A percentile compares a stretch with the other conserved stretches of the same genome.
These are phyloP conservation scores for Dictyostelium discoideum DNA, from an alignment of 78 protist genomes.

Conservation along the genomic window DNA sequence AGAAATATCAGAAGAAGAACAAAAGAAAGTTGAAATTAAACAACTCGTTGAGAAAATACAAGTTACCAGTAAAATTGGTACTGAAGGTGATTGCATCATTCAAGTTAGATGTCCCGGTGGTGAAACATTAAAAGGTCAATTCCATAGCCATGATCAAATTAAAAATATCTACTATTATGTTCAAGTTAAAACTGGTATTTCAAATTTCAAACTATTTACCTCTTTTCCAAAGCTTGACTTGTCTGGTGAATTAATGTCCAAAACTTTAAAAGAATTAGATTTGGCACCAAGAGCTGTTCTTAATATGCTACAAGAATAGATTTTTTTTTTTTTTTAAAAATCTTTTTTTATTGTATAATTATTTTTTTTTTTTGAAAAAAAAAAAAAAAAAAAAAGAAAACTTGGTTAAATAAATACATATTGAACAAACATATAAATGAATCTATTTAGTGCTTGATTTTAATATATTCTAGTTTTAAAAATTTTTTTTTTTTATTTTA, in stretches of 20 bases:
- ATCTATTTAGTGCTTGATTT: no score
- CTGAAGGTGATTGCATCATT: constrained; percentile 44
- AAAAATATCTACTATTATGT: constrained; percentile 47
- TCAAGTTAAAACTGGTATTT: constrained; percentile 26
- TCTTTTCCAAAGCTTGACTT: constrained; percentile 53
- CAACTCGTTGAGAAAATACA: background rate
- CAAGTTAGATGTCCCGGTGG: constrained; percentile 53
- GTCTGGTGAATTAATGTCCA: constrained; percentile 32
- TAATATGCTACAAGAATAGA: constrained; percentile 10
- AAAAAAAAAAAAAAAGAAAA: no score
- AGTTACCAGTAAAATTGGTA: constrained; percentile 13
- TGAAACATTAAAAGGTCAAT: constrained; percentile 43
- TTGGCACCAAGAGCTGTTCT: constrained; percentile 60
- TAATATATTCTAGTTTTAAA: no score
- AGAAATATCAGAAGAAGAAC: background rate
- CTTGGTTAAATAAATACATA: no score
- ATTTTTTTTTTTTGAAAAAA: no score
- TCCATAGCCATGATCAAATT: constrained; percentile 28
- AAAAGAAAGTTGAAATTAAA: constrained; percentile 2
- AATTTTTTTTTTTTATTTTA: no score
- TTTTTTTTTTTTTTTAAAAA: background rate
- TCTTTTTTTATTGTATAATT: no score
- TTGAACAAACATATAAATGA: no score
- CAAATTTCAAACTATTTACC: constrained; percentile 43
- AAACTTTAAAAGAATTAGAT: constrained; percentile 49